Conservation (phyloP, 2,329 filamentous ascomycete genomes). For the Fusarium hostae region DNA sequence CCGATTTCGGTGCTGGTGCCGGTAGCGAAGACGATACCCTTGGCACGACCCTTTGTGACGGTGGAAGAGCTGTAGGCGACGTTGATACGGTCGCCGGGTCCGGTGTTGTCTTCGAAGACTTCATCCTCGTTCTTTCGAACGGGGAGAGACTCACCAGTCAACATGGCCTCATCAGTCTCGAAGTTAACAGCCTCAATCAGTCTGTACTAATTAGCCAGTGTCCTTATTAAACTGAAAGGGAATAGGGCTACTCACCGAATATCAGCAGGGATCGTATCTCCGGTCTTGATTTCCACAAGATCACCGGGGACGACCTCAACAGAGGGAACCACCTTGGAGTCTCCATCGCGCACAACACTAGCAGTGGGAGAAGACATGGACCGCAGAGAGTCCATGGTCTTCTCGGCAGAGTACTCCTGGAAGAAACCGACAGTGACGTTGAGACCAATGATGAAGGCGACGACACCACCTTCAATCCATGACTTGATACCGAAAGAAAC, state of each 20-base stretch:
- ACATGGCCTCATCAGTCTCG: conserved; percentile 72
- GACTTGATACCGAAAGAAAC: conserved; percentile 68
- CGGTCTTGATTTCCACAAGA: conserved; percentile 63
- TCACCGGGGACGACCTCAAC: conserved; percentile 67
- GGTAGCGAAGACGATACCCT: conserved; percentile 70
- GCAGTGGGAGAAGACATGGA: conserved; percentile 58
- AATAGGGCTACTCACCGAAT: conserved; percentile 60
- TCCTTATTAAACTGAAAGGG: too few species aligned
- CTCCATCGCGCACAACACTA: conserved; percentile 56
- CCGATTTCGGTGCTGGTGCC: conserved; percentile 72
- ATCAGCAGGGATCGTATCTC: conserved; percentile 70
- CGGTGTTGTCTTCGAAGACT: conserved; percentile 55
- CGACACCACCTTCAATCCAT: conserved; percentile 70
- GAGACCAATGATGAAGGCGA: conserved; percentile 66
- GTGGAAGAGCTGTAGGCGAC: conserved; percentile 72
- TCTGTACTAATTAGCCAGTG: conserved; percentile 57
- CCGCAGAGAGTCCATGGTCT: conserved; percentile 61
- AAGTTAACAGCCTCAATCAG: conserved; percentile 71
- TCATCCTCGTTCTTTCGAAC: conserved; percentile 63
- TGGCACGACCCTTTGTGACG: conserved; percentile 70
- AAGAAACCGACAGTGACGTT: conserved; percentile 66
- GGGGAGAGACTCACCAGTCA: conserved; percentile 72
- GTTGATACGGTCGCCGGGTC: conserved; percentile 68
- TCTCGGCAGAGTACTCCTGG: conserved; percentile 59
- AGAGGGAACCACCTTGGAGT: conserved; percentile 52